Conservation (phyloP, 192 early-diverging fungal genomes). For the Gryganskiella cystojenkinii region DNA sequence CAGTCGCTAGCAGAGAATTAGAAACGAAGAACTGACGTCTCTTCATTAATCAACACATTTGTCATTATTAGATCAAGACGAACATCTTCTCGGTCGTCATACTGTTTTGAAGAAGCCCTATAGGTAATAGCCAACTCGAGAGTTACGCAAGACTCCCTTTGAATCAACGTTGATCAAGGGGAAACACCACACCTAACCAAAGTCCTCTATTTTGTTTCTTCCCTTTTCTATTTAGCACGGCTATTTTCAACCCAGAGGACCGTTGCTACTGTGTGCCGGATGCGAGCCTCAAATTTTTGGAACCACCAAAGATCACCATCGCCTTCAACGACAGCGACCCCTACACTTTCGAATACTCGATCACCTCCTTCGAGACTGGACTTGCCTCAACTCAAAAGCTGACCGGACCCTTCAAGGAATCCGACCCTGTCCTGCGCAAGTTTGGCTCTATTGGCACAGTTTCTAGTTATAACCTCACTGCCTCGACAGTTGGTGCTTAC, state of each 20-base stretch:
- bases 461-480: slow-evolving; percentile 24
- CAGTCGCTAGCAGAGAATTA: too few species aligned
- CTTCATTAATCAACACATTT: neutral
- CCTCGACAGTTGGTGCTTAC: slow-evolving; percentile 22
- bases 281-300: slow-evolving; percentile 13
- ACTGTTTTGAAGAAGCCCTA: slow-evolving; percentile 36
- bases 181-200: too few species aligned
- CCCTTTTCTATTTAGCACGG: slow-evolving; percentile 47
- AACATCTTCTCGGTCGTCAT: slow-evolving; percentile 35
- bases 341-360: slow-evolving; percentile 30
- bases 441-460: slow-evolving; percentile 10
- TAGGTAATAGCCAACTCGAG: slow-evolving; percentile 27
- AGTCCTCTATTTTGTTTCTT: too few species aligned
- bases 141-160: too few species aligned
- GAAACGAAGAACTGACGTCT: too few species aligned
- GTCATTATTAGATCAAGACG: slow-evolving; percentile 28
- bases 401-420: slow-evolving; percentile 36
- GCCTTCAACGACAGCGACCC: slow-evolving; percentile 43
- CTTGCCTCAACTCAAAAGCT: slow-evolving; percentile 12
- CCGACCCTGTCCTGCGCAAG: slow-evolving; percentile 18
- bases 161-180: too few species aligned
- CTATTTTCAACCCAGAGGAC: slow-evolving; percentile 58
- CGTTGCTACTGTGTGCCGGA: slow-evolving; percentile 57
- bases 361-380: slow-evolving; percentile 46
- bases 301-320: slow-evolving; percentile 34